Evolutionary conservation across 2,329 filamentous ascomycete genomes (phyloP).

Genomic region (Fusarium nematophilum): DNA sequence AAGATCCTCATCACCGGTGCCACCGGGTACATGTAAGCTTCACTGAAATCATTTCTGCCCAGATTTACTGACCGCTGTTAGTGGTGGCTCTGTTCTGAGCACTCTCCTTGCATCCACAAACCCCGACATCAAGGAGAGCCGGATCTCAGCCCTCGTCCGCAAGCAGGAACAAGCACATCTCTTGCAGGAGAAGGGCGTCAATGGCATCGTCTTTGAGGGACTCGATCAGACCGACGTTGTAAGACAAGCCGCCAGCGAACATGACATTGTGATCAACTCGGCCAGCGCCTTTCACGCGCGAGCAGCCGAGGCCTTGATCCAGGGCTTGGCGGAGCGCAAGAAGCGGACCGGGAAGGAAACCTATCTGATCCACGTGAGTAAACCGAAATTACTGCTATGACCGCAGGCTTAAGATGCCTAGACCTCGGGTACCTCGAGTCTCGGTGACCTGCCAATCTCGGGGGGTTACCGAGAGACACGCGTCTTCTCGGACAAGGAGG

Average conservation of each 20-base stretch:
- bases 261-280: slow-evolving; percentile 56
- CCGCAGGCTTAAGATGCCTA: no score
- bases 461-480: slow-evolving; percentile 42
- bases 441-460: slow-evolving; percentile 55
- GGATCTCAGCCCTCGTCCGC: slow-evolving; percentile 42
- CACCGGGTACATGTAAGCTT: no score
- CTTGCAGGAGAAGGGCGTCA: slow-evolving; percentile 34
- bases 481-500: slow-evolving; percentile 56
- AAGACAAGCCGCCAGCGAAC: slow-evolving; percentile 35
- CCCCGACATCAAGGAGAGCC: slow-evolving; percentile 26
- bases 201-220: slow-evolving; percentile 36
- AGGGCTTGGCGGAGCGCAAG: slow-evolving; percentile 54
- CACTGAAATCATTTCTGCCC: no score
- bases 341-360: slow-evolving; percentile 48
- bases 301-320: slow-evolving; percentile 54
- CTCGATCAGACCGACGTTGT: slow-evolving; percentile 41
- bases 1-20: no score
- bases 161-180: slow-evolving; percentile 42
- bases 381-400: neutral
- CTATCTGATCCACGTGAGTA: slow-evolving; percentile 51
- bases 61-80: no score
- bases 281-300: slow-evolving; percentile 52
- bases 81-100: slow-evolving; percentile 42
- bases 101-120: slow-evolving; percentile 35
- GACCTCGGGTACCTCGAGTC: slow-evolving; percentile 56